Conservation (phyloP, 345 rosid genomes). For the Erysimum cheiranthoides region DNA sequence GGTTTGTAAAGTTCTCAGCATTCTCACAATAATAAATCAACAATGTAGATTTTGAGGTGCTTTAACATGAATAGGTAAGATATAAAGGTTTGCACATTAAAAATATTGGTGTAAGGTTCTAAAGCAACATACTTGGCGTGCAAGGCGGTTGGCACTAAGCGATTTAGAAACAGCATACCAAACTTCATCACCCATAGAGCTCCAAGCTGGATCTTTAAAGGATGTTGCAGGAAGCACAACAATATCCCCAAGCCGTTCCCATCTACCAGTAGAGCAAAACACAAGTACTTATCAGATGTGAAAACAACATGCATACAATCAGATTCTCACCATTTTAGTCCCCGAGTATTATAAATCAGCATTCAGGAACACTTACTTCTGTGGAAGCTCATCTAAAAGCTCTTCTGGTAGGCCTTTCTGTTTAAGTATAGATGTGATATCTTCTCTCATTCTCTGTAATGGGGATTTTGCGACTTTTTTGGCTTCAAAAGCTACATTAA, state of each 20-base stretch:
- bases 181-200: conserved; percentile 67
- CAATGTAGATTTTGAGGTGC: neutral
- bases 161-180: conserved; percentile 74
- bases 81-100: neutral
- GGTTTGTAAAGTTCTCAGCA: conserved; percentile 1
- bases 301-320: conserved; percentile 11
- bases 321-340: neutral
- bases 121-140: conserved; percentile 68
- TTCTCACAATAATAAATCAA: neutral
- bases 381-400: conserved; percentile 73
- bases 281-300: conserved; percentile 23
- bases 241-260: conserved; percentile 92
- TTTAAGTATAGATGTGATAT: conserved; percentile 56
- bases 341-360: conserved; percentile 14
- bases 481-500: conserved; percentile 59
- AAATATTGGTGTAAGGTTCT: neutral
- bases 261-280: conserved; percentile 52
- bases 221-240: conserved; percentile 81
- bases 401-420: conserved; percentile 57
- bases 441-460: conserved; percentile 63
- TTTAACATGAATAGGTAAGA: conserved; percentile 7
- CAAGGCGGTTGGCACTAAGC: conserved; percentile 70
- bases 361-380: conserved; percentile 57
- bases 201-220: conserved; percentile 81
- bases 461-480: conserved; percentile 69